Percentiles rank a stretch among this genome's conserved stretches.
phyloP scores from a whole-genome alignment of 2,329 filamentous ascomycete genomes.

The Uncinocarpus reesii region DNA sequence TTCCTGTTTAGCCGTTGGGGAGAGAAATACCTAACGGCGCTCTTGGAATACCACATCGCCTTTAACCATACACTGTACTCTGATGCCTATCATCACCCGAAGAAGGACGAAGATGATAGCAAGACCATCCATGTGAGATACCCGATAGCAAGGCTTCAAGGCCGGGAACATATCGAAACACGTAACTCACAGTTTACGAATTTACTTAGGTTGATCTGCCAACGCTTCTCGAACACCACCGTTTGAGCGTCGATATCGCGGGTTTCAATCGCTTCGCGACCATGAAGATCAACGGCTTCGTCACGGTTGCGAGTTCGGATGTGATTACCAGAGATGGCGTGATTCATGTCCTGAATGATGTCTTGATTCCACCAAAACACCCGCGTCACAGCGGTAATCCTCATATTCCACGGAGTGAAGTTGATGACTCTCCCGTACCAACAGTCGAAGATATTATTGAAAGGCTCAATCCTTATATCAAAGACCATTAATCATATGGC shows the following conservation, averaged over 20 bases:
- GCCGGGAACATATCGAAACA: no score
- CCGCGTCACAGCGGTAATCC: constrained; percentile 5
- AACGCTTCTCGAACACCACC: constrained; percentile 58
- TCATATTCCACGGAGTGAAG: not conserved
- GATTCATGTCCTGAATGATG: constrained; percentile 61
- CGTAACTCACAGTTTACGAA: not conserved
- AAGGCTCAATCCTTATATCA: constrained; percentile 1
- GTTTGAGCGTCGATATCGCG: constrained; percentile 60
- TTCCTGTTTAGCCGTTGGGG: constrained; percentile 76
- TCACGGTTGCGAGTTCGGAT: constrained; percentile 56
- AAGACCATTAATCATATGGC: not conserved
- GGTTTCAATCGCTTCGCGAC: constrained; percentile 56
- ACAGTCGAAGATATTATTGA: constrained; percentile 8
- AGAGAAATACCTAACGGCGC: constrained; percentile 61
- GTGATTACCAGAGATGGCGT: constrained; percentile 68
- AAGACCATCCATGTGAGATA: constrained; percentile 38
- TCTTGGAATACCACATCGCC: constrained; percentile 70
- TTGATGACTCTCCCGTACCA: constrained; percentile 2
- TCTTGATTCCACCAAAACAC: constrained; percentile 66
- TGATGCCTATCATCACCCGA: constrained; percentile 61
- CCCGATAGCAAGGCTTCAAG: not conserved
- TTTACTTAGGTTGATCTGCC: constrained; percentile 51
- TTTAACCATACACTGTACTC: constrained; percentile 69
- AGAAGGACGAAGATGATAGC: constrained; percentile 22
- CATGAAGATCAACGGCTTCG: constrained; percentile 66